Evolutionary conservation across 1,139 yeast genomes (phyloP).

Genomic region (Arxiozyma telluris): DNA sequence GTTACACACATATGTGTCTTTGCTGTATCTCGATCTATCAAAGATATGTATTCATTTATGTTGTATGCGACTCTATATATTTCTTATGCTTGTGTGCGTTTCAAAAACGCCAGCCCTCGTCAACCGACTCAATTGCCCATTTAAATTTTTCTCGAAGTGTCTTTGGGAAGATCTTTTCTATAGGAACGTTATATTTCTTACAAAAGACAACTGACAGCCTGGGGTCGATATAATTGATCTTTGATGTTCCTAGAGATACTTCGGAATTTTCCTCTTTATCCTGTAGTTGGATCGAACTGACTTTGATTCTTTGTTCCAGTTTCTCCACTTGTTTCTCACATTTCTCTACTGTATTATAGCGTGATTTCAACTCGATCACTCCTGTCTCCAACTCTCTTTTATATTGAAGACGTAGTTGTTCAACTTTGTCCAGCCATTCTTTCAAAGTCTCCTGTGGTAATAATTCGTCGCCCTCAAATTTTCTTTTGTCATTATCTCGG

Average conservation of each 20-base stretch:
- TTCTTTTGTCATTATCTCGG: constrained; percentile 69
- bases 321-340: constrained; percentile 63
- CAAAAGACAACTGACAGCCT: constrained; percentile 84
- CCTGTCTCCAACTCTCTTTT: constrained; percentile 54
- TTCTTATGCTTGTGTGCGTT: not conserved
- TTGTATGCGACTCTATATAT: not conserved
- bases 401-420: constrained; percentile 47
- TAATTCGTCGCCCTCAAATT: constrained; percentile 45
- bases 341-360: constrained; percentile 55
- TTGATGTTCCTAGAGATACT: constrained; percentile 88
- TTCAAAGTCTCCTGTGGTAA: constrained; percentile 49
- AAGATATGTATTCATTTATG: too few species aligned
- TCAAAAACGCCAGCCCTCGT: constrained; percentile 77
- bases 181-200: constrained; percentile 78
- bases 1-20: too few species aligned
- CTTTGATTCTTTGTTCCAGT: constrained; percentile 60
- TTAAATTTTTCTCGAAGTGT: constrained; percentile 85
- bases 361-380: constrained; percentile 46
- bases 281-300: constrained; percentile 63
- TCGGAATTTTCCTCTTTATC: constrained; percentile 93
- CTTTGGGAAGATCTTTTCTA: constrained; percentile 85
- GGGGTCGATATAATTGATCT: constrained; percentile 93
- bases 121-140: constrained; percentile 94
- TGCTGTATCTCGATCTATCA: too few species aligned
- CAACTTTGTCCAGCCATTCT: constrained; percentile 50